A percentile compares a stretch with the other conserved stretches of the same genome.
Evolutionary conservation across 2,329 filamentous ascomycete genomes (phyloP).

Genomic region (Xylariaceae sp.): DNA sequence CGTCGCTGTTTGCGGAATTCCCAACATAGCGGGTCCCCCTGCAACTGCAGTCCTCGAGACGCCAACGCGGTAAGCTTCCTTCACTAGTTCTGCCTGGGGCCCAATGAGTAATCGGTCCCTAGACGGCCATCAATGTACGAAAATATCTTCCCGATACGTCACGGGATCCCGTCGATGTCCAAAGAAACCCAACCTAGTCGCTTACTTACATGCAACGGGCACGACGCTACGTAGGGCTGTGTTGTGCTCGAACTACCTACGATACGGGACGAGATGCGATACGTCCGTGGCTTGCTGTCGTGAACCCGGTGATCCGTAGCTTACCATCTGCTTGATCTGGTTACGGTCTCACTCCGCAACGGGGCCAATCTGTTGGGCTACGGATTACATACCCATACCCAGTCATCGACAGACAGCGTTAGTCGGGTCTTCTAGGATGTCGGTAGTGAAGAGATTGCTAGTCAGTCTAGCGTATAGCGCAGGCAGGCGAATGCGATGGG

Average conservation of each 20-base stretch:
- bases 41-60: background rate
- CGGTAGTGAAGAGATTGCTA: background rate
- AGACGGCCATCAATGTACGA: background rate
- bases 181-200: background rate
- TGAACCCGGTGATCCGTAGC: background rate
- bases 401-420: background rate
- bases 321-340: background rate
- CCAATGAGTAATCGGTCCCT: background rate
- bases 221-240: background rate
- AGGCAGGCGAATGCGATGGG: no score
- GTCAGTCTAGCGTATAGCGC: background rate
- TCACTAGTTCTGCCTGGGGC: background rate
- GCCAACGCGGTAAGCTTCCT: background rate
- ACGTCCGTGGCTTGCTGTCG: background rate
- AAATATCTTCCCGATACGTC: background rate
- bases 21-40: no score
- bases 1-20: no score
- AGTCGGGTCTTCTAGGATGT: background rate
- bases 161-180: no score
- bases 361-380: no score
- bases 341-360: background rate
- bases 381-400: no score
- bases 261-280: no score
- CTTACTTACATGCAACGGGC: background rate
- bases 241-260: no score